Percentiles rank a stretch among this genome's conserved stretches.
These are phyloP conservation scores for Dactylonectria estremocensis DNA, from an alignment of 2,329 filamentous ascomycete genomes.

Conservation along the genomic window DNA sequence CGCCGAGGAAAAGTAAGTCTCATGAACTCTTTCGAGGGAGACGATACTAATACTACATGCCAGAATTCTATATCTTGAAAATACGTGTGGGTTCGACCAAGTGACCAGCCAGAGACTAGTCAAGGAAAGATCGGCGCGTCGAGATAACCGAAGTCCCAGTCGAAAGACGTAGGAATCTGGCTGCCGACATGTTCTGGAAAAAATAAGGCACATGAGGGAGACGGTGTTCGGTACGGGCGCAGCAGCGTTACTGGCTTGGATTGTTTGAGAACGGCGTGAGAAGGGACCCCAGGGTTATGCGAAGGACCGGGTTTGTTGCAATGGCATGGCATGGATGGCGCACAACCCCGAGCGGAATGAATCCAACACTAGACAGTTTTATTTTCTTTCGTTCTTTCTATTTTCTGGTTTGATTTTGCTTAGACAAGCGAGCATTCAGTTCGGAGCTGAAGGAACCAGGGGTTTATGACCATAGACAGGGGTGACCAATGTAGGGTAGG, in stretches of 20 bases:
- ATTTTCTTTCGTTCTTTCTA: constrained; percentile 29
- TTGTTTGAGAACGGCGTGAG: constrained; percentile 19
- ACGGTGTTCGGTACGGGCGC: not conserved
- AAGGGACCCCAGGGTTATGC: not conserved
- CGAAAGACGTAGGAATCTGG: constrained; percentile 32
- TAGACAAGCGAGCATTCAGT: constrained; percentile 42
- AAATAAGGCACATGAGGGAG: not conserved
- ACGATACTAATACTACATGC: constrained; percentile 40
- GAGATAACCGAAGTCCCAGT: constrained; percentile 46
- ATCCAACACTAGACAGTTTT: constrained; percentile 35
- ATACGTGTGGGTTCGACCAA: constrained; percentile 68
- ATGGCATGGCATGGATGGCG: constrained; percentile 4
- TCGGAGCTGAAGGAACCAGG: constrained; percentile 33
- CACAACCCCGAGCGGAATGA: constrained; percentile 18
- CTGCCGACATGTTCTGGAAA: constrained; percentile 17
- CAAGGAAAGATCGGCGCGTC: constrained; percentile 56
- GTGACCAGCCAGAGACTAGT: constrained; percentile 65
- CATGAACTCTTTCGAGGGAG: too few relatives aligned
- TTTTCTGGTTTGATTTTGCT: constrained; percentile 35
- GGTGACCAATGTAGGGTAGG: constrained; percentile 33
- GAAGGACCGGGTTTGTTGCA: constrained; percentile 3
- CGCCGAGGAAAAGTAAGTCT: constrained; percentile 82
- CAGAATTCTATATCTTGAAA: constrained; percentile 67
- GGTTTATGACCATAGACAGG: constrained; percentile 44
- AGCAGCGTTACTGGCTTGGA: constrained; percentile 9